phyloP scores from a whole-genome alignment of 1,284 basidiomycete species.

The Malassezia japonica region DNA sequence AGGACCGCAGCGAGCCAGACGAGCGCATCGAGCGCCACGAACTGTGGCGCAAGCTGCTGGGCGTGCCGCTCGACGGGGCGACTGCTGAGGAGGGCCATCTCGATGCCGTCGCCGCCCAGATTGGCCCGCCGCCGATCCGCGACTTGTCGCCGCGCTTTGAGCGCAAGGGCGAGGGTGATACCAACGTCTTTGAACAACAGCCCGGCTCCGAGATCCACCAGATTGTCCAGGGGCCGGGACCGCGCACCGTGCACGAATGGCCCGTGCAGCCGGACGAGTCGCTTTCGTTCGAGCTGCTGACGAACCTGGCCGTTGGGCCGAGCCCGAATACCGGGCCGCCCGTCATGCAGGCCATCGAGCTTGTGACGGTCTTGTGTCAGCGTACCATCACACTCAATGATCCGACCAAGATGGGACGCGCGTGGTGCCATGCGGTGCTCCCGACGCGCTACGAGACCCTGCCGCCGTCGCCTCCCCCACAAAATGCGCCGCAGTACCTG shows the following conservation, averaged over 20 bases:
- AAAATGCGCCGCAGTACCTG: background rate
- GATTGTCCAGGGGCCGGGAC: slow-evolving; percentile 4
- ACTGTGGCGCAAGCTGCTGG: slow-evolving; percentile 27
- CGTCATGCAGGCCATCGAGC: slow-evolving; percentile 22
- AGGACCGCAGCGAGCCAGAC: slow-evolving; percentile 16
- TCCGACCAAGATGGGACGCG: background rate
- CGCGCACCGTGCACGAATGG: slow-evolving; percentile 3
- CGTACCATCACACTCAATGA: background rate
- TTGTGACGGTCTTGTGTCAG: slow-evolving; percentile 23
- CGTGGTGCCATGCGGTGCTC: slow-evolving; percentile 11
- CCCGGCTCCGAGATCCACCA: background rate
- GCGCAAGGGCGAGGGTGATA: background rate
- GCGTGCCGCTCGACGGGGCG: slow-evolving; percentile 17
- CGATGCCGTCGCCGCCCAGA: slow-evolving; percentile 20
- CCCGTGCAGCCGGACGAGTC: slow-evolving; percentile 3
- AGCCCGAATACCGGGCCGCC: slow-evolving; percentile 20
- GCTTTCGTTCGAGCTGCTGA: slow-evolving; percentile 31
- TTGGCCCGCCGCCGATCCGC: slow-evolving; percentile 10
- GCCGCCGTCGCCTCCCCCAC: slow-evolving; percentile 13
- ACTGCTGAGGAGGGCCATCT: slow-evolving; percentile 2
- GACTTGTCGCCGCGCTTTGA: background rate
- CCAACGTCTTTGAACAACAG: background rate
- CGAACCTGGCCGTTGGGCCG: slow-evolving; percentile 30
- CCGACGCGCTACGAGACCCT: slow-evolving; percentile 13
- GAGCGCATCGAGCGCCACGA: slow-evolving; percentile 22